Evolutionary conservation across 805 yeast genomes (phyloP), one percentile per base, ranked within the genome.

Genomic region (Zygosaccharomyces bailii): DNA sequence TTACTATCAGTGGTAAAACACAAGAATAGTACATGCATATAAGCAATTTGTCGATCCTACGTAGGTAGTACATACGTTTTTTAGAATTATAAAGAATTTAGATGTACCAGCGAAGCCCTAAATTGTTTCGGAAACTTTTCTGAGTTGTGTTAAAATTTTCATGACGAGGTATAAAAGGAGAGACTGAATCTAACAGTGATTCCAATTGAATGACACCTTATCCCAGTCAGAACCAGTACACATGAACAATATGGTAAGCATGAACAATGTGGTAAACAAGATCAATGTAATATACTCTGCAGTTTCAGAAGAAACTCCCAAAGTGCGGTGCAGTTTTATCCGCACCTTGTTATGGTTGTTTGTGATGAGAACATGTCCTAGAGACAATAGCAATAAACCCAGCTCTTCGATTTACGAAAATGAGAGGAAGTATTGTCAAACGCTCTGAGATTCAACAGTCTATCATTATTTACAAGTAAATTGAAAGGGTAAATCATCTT

Each of bases 351-450:
- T 25, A 18, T 21, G 33, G 36, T 45, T 63, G 66, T 64, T 61
- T 63, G 53, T 64, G 68, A 64, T 64, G 68, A 64, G 66, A 62
- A 55, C 51, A 60, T 48, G 67, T 60, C 67, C 66, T 51, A 50
- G 65, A 44, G 66, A 61, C 66, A 57, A 50, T 52, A 53, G 68
- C 68, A 63, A 65, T 64, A 65, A 65, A 65, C 69, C 69, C 69
- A 65, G 69, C 69, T 65, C 69, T 65, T 65, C 69, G 69, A 65
- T 61, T 52, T 55, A 39, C 53, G 49, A 52, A 54, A 46, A 52
- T 57, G 68, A 63, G 67, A 65, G 55, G 58, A 56, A 47, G 44
- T 40, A 20, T 48, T 60, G 67, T 60, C 68, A 62, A 63, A 63
- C 52, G 67, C 69, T 65, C 69, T 65, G 69, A 65, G 53, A 46